These are phyloP conservation scores for Camellia lanceoleosa DNA, from an alignment of 148 eudicot genomes.

Conservation along the genomic window DNA sequence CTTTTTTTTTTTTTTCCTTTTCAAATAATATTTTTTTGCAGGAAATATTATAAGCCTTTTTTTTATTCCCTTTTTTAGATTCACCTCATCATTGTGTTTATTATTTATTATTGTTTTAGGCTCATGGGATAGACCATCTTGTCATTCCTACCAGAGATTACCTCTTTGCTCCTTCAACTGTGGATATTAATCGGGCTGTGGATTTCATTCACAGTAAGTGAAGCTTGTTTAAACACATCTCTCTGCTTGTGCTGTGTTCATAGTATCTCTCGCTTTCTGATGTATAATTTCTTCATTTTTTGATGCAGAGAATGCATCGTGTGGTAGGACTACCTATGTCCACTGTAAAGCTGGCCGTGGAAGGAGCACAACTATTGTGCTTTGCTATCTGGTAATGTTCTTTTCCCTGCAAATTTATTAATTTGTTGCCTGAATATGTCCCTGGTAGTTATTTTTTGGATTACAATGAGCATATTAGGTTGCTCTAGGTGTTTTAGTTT, in stretches of 20 bases:
- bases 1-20: neutral
- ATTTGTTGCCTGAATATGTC: neutral
- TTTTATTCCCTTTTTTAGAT: neutral
- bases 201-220: constrained; percentile 68
- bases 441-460: neutral
- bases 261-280: constrained; percentile 8
- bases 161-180: constrained; percentile 71
- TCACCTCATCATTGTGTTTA: constrained; percentile 14
- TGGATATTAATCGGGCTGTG: constrained; percentile 62
- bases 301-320: constrained; percentile 49
- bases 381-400: constrained; percentile 61
- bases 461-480: neutral
- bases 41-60: neutral
- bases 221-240: neutral
- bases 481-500: neutral
- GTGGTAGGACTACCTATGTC: constrained; percentile 71
- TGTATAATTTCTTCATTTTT: constrained; percentile 7
- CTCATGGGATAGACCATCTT: constrained; percentile 67
- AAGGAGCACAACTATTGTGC: constrained; percentile 82
- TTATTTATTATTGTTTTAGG: constrained; percentile 28
- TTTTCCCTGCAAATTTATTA: neutral
- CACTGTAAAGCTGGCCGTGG: constrained; percentile 98
- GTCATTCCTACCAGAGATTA: constrained; percentile 80
- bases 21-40: neutral
- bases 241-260: neutral